Base-by-base conservation (phyloP, 2,329 filamentous ascomycete species). In the Paramyrothecium sp. region DNA sequence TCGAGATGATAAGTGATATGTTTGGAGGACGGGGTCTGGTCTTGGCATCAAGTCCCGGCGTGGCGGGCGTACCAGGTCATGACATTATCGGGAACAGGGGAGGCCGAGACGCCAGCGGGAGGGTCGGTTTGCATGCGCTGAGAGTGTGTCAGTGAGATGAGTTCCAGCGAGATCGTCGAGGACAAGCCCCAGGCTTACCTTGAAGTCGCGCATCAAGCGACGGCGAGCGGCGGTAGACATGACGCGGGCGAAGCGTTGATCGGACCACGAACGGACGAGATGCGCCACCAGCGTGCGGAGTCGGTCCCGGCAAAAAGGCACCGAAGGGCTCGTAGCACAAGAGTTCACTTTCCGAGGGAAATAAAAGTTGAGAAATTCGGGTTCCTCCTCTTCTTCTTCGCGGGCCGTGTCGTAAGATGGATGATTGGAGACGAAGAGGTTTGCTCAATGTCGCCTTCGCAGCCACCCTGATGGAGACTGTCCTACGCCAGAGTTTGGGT, bases 81-180 rank as follows among this genome's bases (percentile, higher is more conserved):
- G 68, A 97, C 92, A 80, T 97, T 97, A 71, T 97, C 92, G 60
- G 94, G 92, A 51, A 98, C 90, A 7, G 95, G 95, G 54, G 93
- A 98, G 17, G 95, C 95, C 63, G 94, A 98, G 54, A 99, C 94
- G 58, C 95, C 95, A 54, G 94, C 94, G 11, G 95, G 95, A 73
- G 95, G 95, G 71, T 99, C 95, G 50, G 94, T 98, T 80, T 99
- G 95, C 94, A 99, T 99, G 76, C 95, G 92, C 93, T 97, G 71
- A 55, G 23, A 34, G 16, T 20, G 23, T 46, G 58, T 69, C 30
- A 65, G 58, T 56, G 47, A 19, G 10, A 21, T 53, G 30, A 38
- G 21, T 2, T 48, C 47, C 58, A 54, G 41, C 38, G 53, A 56
- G 33, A 53, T 38, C 50, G 26, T 48, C 34, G n/a, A 30, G 26